Evolutionary conservation across 1,139 yeast species (phyloP), one percentile per base, ranked within the genome.

Genomic region (Candida frijolesensis): DNA sequence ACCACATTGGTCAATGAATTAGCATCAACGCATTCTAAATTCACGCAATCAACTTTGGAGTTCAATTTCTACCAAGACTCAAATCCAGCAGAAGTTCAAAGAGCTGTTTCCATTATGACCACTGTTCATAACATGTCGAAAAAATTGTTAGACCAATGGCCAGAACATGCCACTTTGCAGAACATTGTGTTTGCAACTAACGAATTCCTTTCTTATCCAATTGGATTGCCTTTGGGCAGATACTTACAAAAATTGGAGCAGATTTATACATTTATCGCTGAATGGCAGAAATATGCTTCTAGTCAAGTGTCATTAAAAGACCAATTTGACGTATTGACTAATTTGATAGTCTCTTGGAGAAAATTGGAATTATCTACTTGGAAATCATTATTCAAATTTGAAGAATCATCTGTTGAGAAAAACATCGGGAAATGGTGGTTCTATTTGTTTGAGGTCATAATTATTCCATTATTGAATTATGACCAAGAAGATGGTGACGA

Each of bases 221-320:
- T 84, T 4, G 73, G 76, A 35, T 82, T 88, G 0, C 95, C 99
- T 1, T 71, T 94, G 45, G 94, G 94, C 9, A 80, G 87, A 58
- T 78, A 86, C 54, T 74, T 95, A 47, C 89, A 87, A 49, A 91
- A 91, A 67, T 71, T 91, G 43, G 99, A 95, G 66, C 97, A 89
- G 63, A 82, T 92, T 32, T 89, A 89, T 61, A 87, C 90, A 0
- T 83, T 82, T 60, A 76, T 92, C 55, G 79, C 87, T 22, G 98
- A 94, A 65, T 95, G 99, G 98, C 95, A 94, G 64, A 87, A 89
- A 57, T 91, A 89, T 67, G 97, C 99, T 0, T 85, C 92, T 38
- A 76, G 83, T 3, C 86, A 87, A 47, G 94, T 88, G 1, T 81
- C 96, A 1, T 70, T 94, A 52, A 73, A 73, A 38, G 61, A 61